Base-by-base conservation (phyloP, 1,139 yeast genomes). In the Yamadazyma taylorii region DNA sequence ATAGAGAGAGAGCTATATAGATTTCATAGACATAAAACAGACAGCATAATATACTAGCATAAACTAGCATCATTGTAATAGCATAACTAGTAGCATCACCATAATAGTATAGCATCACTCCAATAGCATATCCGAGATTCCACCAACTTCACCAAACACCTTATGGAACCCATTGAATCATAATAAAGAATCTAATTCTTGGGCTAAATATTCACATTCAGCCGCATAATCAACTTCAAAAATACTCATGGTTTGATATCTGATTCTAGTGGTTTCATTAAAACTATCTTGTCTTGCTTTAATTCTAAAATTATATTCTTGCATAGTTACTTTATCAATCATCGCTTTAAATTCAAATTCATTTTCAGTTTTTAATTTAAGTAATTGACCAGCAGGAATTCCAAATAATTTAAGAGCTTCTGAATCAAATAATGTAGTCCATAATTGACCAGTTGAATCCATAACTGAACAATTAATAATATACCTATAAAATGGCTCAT, bases 381-480 rank as follows among this genome's bases (percentile, higher is more conserved):
- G 61, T 44, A 90, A 63, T 34, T 85, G 88, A 33, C 77, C 72
- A 1, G 97, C 98, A 24, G 79, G 63, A 32, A 71, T 63, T 3
- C 89, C 92, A 38, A 92, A 63, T 33, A 94, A 62, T 46, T 70
- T 69, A 33, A 69, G 72, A 1, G 95, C 97, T 48, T 84, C 85
- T 24, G 84, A 92, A 58, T 92, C 96, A 56, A 94, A 94, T 39
- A 86, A 69, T 0, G 95, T 84, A 24, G 86, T 66, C 96, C 97
- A 89, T 44, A 89, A 64, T 58, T 85, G 92, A 17, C 90, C 95
- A 3, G 95, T 74, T 43, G 74, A 71, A 60, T 94, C 99, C 56
- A 81, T 74, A 10, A 89, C 75, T 3, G 88, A 78, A 36, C 81
- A 63, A 17, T 83, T 81, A 49, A 90, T 61, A 40, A 90, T 80